Percentiles rank a stretch among this genome's conserved stretches.
Evolutionary conservation across 148 eudicot species (phyloP).

Genomic region (Rhododendron ovatum): DNA sequence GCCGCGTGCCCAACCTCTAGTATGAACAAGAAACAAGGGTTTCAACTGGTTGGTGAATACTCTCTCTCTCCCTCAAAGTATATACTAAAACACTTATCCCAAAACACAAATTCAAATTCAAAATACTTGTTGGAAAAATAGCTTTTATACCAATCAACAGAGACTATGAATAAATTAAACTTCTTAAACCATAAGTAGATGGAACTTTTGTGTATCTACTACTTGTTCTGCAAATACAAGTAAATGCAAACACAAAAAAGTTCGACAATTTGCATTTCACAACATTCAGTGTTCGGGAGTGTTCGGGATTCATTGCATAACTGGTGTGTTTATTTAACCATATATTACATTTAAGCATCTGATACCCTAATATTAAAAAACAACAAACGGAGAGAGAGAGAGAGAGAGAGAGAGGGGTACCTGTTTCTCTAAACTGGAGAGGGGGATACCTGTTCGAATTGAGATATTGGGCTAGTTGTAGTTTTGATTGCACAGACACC

Average conservation of each 20-base stretch:
- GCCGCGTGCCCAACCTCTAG: background rate
- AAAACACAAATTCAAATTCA: background rate
- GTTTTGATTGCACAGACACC: background rate
- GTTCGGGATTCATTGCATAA: background rate
- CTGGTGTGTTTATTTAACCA: background rate
- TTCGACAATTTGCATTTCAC: background rate
- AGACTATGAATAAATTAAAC: background rate
- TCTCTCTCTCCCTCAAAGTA: background rate
- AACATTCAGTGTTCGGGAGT: no score
- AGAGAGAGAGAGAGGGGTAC: background rate
- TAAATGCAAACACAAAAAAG: no score
- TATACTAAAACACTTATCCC: background rate
- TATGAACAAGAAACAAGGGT: background rate
- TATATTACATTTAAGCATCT: background rate
- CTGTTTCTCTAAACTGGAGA: background rate
- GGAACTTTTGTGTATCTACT: no score
- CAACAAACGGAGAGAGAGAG: background rate
- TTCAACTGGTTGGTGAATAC: background rate
- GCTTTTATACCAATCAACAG: background rate
- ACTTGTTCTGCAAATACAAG: background rate
- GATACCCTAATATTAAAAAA: background rate
- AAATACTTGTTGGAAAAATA: background rate
- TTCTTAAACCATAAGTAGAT: background rate
- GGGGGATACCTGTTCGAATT: background rate
- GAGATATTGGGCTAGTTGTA: background rate